Evolutionary conservation across 2,329 filamentous ascomycete genomes (phyloP), one percentile per base, ranked within the genome.

Genomic region (Ophiostoma sp.): DNA sequence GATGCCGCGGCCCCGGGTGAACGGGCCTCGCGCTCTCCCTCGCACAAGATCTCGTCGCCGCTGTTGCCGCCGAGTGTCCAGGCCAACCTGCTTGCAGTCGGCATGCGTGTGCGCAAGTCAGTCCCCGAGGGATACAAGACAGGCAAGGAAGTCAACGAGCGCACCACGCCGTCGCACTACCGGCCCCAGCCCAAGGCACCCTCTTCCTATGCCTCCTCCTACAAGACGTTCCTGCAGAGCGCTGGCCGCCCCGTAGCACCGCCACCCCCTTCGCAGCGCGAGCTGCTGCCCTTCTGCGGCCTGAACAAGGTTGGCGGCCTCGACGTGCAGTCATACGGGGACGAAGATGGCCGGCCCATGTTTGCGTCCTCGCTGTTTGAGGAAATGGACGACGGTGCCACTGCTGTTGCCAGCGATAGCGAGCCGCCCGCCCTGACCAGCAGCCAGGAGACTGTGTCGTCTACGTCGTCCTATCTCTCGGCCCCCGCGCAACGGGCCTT

Each of bases 81-180:
- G 78, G 84, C 93, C 47, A 90, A 90, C 71, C 87, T 98, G n/a
- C 83, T 97, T 58, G 91, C 85, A 74, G 94, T 98, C 72, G 94
- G 94, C 74, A 97, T 97, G 93, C 89, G 94, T 38, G 85, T 98
- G 66, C 90, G 94, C 76, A 98, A 98, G 80, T 91, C 91, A 11
- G 90, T 98, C 7, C 90, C 92, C 0, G 93, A 97, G 76, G 94
- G 94, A 70, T 97, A 97, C 84, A 96, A 96, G 81, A 96, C 91
- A 1, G 85, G 85, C 68, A 87, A 86, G 75, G 76, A 78, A 7
- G 49, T 44, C 62, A 8, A 41, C 38, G 58, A 41, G 38, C 58
- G 58, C 38, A 36, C 55, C 55, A 60, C 55, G 55, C 55, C 55
- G 55, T 38, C 27, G 4, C 55, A 38, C 55, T 60, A 60, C 55